Evolutionary conservation across 1,284 basidiomycete genomes (phyloP).

Genomic region (Moesziomyces antarcticus): DNA sequence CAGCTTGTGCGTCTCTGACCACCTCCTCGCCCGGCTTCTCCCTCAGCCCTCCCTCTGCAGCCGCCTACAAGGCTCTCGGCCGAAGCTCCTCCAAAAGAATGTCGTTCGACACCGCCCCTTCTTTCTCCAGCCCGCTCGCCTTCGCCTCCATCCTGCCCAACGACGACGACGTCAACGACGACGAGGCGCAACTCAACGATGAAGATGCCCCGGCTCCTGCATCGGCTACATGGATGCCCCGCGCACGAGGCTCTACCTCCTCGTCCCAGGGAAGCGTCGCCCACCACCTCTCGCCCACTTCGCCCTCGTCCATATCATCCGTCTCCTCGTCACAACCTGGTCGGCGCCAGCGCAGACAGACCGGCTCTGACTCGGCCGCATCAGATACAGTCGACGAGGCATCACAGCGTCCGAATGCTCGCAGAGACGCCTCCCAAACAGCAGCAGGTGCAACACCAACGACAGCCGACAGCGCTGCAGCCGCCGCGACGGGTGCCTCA

Average conservation of each 20-base stretch:
- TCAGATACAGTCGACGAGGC: conserved; percentile 13
- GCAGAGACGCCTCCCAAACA: conserved; percentile 10
- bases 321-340: conserved; percentile 14
- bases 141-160: conserved; percentile 57
- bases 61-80: conserved; percentile 34
- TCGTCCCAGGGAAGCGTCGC: conserved; percentile 28
- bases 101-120: conserved; percentile 58
- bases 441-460: neutral
- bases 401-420: neutral
- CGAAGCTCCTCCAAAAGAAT: conserved; percentile 47
- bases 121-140: conserved; percentile 65
- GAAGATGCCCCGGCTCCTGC: conserved; percentile 2
- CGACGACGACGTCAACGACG: conserved; percentile 48
- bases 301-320: conserved; percentile 35
- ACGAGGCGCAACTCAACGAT: conserved; percentile 20
- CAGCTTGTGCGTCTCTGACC: conserved; percentile 18
- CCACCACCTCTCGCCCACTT: conserved; percentile 29
- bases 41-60: conserved; percentile 28
- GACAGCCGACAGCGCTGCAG: neutral
- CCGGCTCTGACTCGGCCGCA: conserved; percentile 26
- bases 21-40: conserved; percentile 27
- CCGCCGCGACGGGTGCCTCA: conserved; percentile 12
- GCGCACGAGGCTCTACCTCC: conserved; percentile 18
- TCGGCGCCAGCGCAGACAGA: conserved; percentile 23
- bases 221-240: conserved; percentile 5